Conservation (phyloP, 805 yeast species). For the Yarrowia alimentaria region DNA sequence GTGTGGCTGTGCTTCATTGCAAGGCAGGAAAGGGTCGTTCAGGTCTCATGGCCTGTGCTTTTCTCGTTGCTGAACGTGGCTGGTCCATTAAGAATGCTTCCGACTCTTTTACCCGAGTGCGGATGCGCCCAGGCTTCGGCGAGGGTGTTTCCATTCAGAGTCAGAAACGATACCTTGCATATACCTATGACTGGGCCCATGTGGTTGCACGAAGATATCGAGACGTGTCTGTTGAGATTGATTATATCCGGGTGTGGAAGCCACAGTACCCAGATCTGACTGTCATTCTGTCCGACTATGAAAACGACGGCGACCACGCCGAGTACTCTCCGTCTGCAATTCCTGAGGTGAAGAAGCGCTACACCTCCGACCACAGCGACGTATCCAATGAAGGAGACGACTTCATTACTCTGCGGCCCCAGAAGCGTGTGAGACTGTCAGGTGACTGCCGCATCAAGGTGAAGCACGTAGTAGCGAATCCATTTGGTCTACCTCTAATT, state of each 20-base stretch:
- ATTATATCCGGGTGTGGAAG: constrained; percentile 22
- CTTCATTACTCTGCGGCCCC: constrained; percentile 6
- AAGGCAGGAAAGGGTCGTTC: constrained; percentile 91
- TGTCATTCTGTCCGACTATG: constrained; percentile 8
- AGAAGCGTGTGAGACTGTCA: not conserved
- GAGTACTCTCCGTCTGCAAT: constrained; percentile 13
- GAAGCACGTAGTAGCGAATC: constrained; percentile 17
- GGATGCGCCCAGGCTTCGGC: constrained; percentile 59
- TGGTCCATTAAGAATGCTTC: constrained; percentile 49
- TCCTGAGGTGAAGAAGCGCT: constrained; percentile 19
- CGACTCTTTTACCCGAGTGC: constrained; percentile 50
- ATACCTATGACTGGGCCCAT: constrained; percentile 47
- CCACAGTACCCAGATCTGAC: constrained; percentile 6
- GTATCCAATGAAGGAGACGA: constrained; percentile 1
- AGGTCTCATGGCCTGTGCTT: constrained; percentile 72
- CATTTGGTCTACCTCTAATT: constrained; percentile 29
- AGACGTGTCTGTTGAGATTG: constrained; percentile 31
- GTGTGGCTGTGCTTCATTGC: constrained; percentile 69
- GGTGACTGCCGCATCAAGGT: constrained; percentile 22
- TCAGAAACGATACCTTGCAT: constrained; percentile 65
- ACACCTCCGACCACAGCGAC: constrained; percentile 7
- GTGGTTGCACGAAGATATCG: constrained; percentile 31
- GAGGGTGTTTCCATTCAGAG: constrained; percentile 69
- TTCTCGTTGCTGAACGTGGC: constrained; percentile 53
- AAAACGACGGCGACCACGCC: constrained; percentile 9